Evolutionary conservation across 1,284 basidiomycete species (phyloP).

Genomic region (Lentinus polychrous): DNA sequence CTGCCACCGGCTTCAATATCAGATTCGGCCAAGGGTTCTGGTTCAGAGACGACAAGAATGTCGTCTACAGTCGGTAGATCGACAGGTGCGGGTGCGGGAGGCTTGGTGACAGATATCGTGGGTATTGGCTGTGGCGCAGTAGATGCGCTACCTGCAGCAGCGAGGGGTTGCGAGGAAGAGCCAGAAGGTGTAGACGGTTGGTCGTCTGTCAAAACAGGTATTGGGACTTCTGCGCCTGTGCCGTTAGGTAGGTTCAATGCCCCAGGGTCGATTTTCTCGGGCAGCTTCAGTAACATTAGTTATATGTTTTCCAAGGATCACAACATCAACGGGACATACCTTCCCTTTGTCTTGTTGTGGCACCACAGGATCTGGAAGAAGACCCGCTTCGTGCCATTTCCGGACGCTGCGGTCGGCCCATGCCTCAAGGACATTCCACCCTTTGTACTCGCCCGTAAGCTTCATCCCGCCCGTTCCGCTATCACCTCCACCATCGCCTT

Average conservation of each 20-base stretch:
- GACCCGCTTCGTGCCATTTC: slow-evolving; percentile 76
- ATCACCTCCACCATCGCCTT: slow-evolving; percentile 71
- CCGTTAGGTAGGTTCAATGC: slow-evolving; percentile 3
- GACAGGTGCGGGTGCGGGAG: slow-evolving; percentile 61
- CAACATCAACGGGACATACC: slow-evolving; percentile 26
- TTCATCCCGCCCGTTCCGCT: slow-evolving; percentile 61
- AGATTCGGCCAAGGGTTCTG: slow-evolving; percentile 37
- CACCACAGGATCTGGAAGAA: slow-evolving; percentile 43
- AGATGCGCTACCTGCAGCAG: neutral
- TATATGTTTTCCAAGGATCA: neutral
- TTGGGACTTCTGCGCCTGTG: slow-evolving; percentile 29
- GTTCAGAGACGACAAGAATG: slow-evolving; percentile 40
- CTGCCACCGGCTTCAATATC: slow-evolving; percentile 56
- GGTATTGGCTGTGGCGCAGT: slow-evolving; percentile 30
- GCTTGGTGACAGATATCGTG: slow-evolving; percentile 57
- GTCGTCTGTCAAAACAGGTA: slow-evolving; percentile 27
- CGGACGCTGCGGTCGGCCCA: slow-evolving; percentile 83
- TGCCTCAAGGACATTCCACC: slow-evolving; percentile 87
- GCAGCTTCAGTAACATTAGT: slow-evolving; percentile 10
- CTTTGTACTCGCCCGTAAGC: slow-evolving; percentile 77
- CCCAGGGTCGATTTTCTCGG: slow-evolving; percentile 17
- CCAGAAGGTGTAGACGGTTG: slow-evolving; percentile 17
- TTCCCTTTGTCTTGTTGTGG: slow-evolving; percentile 39
- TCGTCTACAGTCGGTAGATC: slow-evolving; percentile 57
- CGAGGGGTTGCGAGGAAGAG: slow-evolving; percentile 17